Percentiles rank a stretch among this genome's conserved stretches.
Conservation (phyloP, 371 early-diverging fungal species). For the Sporodiniella umbellata region DNA sequence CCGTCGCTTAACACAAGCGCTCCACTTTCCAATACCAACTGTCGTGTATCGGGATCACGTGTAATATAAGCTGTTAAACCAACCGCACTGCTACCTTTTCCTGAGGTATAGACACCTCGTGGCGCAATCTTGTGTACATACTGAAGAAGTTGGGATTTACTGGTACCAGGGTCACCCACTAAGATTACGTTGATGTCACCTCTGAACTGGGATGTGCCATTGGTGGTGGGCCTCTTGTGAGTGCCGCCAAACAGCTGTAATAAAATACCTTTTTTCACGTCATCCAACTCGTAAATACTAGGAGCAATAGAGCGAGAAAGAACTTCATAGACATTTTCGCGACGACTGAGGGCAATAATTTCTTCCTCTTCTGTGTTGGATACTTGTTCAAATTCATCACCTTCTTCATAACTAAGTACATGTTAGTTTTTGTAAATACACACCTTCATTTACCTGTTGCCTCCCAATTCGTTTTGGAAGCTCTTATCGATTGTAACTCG, state of each 20-base stretch:
- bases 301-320: slow-evolving; percentile 91
- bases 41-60: slow-evolving; percentile 95
- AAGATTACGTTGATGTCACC: slow-evolving; percentile 98
- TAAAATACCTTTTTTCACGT: slow-evolving; percentile 97
- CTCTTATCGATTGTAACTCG: slow-evolving; percentile 50
- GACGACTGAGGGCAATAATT: slow-evolving; percentile 58
- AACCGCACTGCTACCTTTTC: slow-evolving; percentile 98
- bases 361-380: slow-evolving; percentile 62
- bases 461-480: slow-evolving; percentile 35
- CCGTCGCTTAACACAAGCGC: slow-evolving; percentile 98
- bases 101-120: slow-evolving; percentile 98
- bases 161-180: slow-evolving; percentile 99
- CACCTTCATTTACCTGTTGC: not conserved
- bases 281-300: slow-evolving; percentile 96
- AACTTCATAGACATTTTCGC: slow-evolving; percentile 75
- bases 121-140: slow-evolving; percentile 97
- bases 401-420: slow-evolving; percentile 53
- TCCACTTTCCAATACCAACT: slow-evolving; percentile 98
- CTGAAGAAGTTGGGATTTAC: slow-evolving; percentile 96
- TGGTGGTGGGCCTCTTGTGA: slow-evolving; percentile 68
- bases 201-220: slow-evolving; percentile 74
- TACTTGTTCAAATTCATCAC: slow-evolving; percentile 59
- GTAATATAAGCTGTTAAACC: slow-evolving; percentile 99
- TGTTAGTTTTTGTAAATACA: not conserved
- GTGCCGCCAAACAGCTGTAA: slow-evolving; percentile 99